phyloP scores from a whole-genome alignment of 305 asterid genomes.

The Solanum hybrid region DNA sequence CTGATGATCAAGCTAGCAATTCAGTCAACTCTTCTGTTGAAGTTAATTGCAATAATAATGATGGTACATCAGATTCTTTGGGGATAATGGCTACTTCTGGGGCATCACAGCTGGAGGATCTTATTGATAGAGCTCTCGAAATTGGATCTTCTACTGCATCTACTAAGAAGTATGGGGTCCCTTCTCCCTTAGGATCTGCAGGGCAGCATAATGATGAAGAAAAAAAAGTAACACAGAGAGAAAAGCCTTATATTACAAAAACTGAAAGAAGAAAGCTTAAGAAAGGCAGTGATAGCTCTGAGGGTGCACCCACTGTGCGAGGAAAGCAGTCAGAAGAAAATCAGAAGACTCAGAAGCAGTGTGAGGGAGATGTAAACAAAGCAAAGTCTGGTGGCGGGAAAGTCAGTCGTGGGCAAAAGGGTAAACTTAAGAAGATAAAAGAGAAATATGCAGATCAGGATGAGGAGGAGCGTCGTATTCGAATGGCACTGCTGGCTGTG shows the following conservation, averaged over 20 bases:
- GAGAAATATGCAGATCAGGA: constrained; percentile 98
- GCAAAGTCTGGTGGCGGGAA: constrained; percentile 52
- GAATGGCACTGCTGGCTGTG: constrained; percentile 78
- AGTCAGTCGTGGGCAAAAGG: constrained; percentile 79
- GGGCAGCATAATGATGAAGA: constrained; percentile 29
- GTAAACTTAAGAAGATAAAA: constrained; percentile 85
- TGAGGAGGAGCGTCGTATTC: constrained; percentile 85
- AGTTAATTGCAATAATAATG: constrained; percentile 11
- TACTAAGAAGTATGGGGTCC: constrained; percentile 48
- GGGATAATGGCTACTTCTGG: constrained; percentile 25
- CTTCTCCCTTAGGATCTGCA: constrained; percentile 29
- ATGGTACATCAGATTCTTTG: constrained; percentile 25
- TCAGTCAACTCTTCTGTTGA: constrained; percentile 22
- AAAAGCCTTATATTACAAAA: constrained; percentile 77
- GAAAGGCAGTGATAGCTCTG: constrained; percentile 59
- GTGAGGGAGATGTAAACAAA: constrained; percentile 23
- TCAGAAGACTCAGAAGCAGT: constrained; percentile 15
- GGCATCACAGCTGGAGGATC: constrained; percentile 63
- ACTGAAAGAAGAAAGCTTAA: constrained; percentile 88
- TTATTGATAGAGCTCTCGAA: constrained; percentile 89
- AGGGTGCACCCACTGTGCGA: constrained; percentile 20
- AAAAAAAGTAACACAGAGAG: constrained; percentile 40
- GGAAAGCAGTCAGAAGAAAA: constrained; percentile 28
- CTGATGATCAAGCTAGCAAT: constrained; percentile 24
- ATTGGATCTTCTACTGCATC: constrained; percentile 69